phyloP scores from a whole-genome alignment of 176 grass and related monocot species.

The Carex cristatella region DNA sequence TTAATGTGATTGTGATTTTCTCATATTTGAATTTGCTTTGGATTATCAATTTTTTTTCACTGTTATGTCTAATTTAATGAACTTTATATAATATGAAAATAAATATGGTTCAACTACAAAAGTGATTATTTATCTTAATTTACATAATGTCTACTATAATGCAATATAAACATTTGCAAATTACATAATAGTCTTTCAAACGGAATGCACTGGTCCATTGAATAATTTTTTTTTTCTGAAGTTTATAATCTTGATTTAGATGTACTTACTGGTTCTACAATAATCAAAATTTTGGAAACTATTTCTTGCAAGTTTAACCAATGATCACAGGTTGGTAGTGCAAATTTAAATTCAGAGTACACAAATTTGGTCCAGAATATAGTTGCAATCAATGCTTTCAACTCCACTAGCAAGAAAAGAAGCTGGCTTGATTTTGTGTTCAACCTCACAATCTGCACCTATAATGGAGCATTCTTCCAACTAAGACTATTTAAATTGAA shows the following conservation, averaged over 20 bases:
- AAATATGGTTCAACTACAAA: background rate
- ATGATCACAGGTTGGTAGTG: conserved; percentile 8
- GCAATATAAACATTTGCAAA: background rate
- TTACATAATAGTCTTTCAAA: background rate
- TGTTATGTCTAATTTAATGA: background rate
- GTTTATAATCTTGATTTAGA: background rate
- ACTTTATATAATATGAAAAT: background rate
- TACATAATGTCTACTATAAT: background rate
- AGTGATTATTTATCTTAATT: background rate
- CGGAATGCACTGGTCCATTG: background rate
- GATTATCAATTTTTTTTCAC: background rate
- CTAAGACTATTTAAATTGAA: conserved; percentile 2
- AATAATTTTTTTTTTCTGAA: background rate
- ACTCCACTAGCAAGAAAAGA: conserved; percentile 22
- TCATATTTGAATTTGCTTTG: background rate
- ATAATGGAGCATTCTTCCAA: conserved; percentile 15
- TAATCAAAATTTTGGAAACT: background rate
- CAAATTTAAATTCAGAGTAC: background rate
- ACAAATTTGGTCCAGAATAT: conserved; percentile 12
- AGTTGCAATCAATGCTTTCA: conserved; percentile 20
- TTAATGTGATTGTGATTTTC: background rate
- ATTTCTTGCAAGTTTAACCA: conserved; percentile 11
- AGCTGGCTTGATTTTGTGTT: conserved; percentile 14
- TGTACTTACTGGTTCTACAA: conserved; percentile 16
- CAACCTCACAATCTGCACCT: conserved; percentile 7